phyloP scores from a whole-genome alignment of 2,329 filamentous ascomycete genomes.

The Blastomyces silverae region DNA sequence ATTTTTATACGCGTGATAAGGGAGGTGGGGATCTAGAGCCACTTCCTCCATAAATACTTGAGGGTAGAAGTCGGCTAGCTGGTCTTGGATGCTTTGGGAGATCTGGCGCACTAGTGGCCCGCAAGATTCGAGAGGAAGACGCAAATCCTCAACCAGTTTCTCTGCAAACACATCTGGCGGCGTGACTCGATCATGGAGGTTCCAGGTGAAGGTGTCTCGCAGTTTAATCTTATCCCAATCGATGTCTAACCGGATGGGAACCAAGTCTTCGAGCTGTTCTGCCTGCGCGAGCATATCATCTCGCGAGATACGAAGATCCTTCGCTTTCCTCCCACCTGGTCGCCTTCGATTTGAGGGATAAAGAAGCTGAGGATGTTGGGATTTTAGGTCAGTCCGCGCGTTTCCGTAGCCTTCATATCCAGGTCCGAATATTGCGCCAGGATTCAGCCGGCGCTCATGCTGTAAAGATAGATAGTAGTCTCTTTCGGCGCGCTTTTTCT shows the following conservation, averaged over 20 bases:
- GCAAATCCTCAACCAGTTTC: conserved; percentile 79
- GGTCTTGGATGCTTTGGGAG: conserved; percentile 69
- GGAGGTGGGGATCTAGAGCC: conserved; percentile 77
- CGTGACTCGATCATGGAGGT: conserved; percentile 82
- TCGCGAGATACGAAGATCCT: conserved; percentile 64
- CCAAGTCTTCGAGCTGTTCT: conserved; percentile 83
- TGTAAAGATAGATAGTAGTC: conserved; percentile 63
- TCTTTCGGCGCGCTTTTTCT: conserved; percentile 59
- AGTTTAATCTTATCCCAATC: conserved; percentile 94
- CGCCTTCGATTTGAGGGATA: conserved; percentile 73
- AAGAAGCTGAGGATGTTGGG: conserved; percentile 60
- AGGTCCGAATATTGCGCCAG: conserved; percentile 55
- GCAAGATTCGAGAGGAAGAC: conserved; percentile 62
- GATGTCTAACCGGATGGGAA: conserved; percentile 85
- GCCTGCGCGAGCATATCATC: conserved; percentile 80
- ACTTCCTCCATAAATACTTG: conserved; percentile 87
- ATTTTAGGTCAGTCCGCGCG: conserved; percentile 65
- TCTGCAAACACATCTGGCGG: conserved; percentile 75
- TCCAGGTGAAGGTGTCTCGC: conserved; percentile 98
- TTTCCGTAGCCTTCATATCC: conserved; percentile 91
- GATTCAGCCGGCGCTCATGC: conserved; percentile 52
- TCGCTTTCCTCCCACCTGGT: conserved; percentile 68
- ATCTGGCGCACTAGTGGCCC: conserved; percentile 56
- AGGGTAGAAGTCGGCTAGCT: conserved; percentile 88
- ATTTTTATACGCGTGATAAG: conserved; percentile 93